Percentiles rank a stretch among this genome's conserved stretches.
Evolutionary conservation across 176 grass and related monocot genomes (phyloP).

Genomic region (Typha latifolia): DNA sequence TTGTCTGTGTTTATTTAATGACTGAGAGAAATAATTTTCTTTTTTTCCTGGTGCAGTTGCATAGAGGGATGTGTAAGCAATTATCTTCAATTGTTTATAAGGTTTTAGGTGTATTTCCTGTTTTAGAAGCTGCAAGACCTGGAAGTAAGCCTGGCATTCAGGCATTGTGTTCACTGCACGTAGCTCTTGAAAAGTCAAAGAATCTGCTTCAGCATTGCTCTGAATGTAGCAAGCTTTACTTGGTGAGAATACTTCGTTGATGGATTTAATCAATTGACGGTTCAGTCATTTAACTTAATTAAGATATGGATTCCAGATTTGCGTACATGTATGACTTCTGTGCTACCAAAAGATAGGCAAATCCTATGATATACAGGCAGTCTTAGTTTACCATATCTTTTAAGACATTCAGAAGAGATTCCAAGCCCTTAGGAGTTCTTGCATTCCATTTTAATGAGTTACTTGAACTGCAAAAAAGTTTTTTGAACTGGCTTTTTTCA

Average conservation of each 20-base stretch:
- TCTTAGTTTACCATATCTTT: too few relatives aligned
- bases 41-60: constrained; percentile 45
- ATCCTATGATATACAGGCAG: too few relatives aligned
- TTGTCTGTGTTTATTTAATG: constrained; percentile 6
- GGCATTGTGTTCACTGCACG: constrained; percentile 50
- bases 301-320: too few relatives aligned
- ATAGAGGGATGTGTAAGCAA: constrained; percentile 67
- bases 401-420: too few relatives aligned
- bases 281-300: too few relatives aligned
- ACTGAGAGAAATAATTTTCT: constrained; percentile 15
- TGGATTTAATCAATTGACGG: background rate
- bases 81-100: constrained; percentile 46
- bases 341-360: too few relatives aligned
- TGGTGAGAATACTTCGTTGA: constrained; percentile 36
- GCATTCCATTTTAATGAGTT: too few relatives aligned
- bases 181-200: constrained; percentile 56
- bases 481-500: too few relatives aligned
- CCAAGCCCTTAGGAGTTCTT: too few relatives aligned
- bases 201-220: constrained; percentile 62
- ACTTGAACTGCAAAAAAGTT: too few relatives aligned
- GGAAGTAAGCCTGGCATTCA: constrained; percentile 44
- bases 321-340: too few relatives aligned
- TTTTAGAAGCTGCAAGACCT: constrained; percentile 46
- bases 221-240: constrained; percentile 88
- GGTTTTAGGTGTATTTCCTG: constrained; percentile 37